Conservation (phyloP, 176 grass and related monocot genomes). For the Carex myosuroides region DNA sequence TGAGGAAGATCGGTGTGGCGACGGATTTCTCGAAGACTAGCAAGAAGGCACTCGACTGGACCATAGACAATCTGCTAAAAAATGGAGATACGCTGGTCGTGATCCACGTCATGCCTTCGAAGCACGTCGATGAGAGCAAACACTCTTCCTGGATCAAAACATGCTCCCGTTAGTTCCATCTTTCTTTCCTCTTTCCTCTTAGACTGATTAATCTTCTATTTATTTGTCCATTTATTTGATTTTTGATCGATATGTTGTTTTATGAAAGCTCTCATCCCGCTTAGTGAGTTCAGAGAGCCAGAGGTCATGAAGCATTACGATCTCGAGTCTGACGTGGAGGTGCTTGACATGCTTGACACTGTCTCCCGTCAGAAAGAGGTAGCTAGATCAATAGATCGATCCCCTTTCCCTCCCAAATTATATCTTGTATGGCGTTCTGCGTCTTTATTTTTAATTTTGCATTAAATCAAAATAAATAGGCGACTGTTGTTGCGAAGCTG, state of each 20-base stretch:
- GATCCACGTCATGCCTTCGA: slow-evolving; percentile 35
- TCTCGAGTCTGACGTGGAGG: slow-evolving; percentile 46
- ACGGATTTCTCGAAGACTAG: slow-evolving; percentile 73
- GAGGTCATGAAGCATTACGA: slow-evolving; percentile 55
- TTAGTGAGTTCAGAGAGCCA: slow-evolving; percentile 66
- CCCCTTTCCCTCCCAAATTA: background rate
- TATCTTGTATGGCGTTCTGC: background rate
- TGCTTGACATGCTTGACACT: slow-evolving; percentile 78
- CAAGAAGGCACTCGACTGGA: slow-evolving; percentile 62
- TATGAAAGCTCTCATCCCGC: slow-evolving; percentile 55
- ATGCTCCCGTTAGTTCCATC: slow-evolving; percentile 39
- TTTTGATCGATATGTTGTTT: background rate
- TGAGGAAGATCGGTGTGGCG: slow-evolving; percentile 50
- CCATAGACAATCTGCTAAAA: slow-evolving; percentile 47
- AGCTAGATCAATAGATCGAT: background rate
- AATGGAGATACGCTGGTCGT: slow-evolving; percentile 60
- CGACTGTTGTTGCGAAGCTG: slow-evolving; percentile 54
- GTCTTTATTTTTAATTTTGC: slow-evolving; percentile 1
- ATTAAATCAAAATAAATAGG: slow-evolving; percentile 28
- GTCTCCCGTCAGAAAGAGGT: slow-evolving; percentile 66
- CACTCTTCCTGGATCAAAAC: slow-evolving; percentile 53
- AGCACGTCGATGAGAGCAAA: slow-evolving; percentile 36
- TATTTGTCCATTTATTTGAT: background rate
- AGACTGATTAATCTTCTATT: background rate
- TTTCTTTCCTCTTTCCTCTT: background rate